Conservation (phyloP, 208 protist genomes). For the Wallacemonas collosoma region DNA sequence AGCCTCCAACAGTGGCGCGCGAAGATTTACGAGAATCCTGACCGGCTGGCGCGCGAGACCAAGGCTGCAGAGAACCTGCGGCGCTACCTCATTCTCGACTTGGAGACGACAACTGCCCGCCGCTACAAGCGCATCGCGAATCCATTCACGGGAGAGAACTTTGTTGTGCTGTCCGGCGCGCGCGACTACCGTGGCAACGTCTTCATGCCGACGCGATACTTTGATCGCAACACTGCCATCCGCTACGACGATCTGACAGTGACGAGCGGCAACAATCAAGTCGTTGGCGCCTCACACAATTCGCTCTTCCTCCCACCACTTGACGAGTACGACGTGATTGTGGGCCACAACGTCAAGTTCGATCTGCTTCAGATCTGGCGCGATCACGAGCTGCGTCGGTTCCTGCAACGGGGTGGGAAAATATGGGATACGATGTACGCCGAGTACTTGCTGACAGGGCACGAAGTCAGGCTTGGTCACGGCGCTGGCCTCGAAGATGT, state of each 20-base stretch:
- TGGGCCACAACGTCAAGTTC: conserved; percentile 95
- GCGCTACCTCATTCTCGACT: conserved; percentile 87
- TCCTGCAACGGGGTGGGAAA: conserved; percentile 82
- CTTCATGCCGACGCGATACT: conserved; percentile 86
- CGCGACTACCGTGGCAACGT: conserved; percentile 89
- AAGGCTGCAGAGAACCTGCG: conserved; percentile 50
- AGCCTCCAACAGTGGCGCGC: conserved; percentile 85
- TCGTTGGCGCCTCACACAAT: conserved; percentile 75
- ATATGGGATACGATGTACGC: conserved; percentile 95
- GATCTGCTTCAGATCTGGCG: conserved; percentile 91
- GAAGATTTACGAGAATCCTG: conserved; percentile 84
- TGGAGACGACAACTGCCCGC: conserved; percentile 89
- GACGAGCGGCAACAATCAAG: conserved; percentile 57
- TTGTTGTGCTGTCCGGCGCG: conserved; percentile 87
- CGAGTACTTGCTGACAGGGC: conserved; percentile 90
- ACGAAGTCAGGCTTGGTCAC: conserved; percentile 83
- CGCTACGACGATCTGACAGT: conserved; percentile 83
- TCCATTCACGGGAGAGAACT: conserved; percentile 91
- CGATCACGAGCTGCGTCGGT: conserved; percentile 79
- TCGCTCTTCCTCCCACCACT: conserved; percentile 89
- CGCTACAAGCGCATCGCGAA: conserved; percentile 92
- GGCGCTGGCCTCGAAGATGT: conserved; percentile 89
- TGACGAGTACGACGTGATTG: conserved; percentile 90
- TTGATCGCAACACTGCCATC: conserved; percentile 72
- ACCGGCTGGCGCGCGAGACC: conserved; percentile 74